phyloP scores from a whole-genome alignment of 2,329 filamentous ascomycete species.

The Nemania diffusa region DNA sequence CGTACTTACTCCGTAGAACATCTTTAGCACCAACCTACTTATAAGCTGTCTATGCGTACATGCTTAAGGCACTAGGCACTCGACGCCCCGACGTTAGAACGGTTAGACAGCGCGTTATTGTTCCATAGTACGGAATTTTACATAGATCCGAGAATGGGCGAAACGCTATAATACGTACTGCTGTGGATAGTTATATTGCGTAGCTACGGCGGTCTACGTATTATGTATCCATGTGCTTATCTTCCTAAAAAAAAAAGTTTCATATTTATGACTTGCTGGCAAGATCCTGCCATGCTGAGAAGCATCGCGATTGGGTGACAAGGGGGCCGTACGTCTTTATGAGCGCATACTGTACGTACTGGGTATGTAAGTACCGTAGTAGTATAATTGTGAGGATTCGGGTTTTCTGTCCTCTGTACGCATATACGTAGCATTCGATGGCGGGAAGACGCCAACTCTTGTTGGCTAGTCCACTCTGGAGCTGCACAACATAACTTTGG shows the following conservation, averaged over 20 bases:
- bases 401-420: not conserved
- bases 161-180: not conserved
- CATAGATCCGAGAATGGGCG: not conserved
- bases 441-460: conserved; percentile 16
- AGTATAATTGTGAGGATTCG: not conserved
- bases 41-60: too few relatives aligned
- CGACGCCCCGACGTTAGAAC: not conserved
- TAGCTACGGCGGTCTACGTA: not conserved
- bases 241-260: not conserved
- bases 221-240: not conserved
- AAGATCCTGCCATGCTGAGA: not conserved
- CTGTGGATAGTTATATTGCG: not conserved
- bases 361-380: too few relatives aligned
- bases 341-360: too few relatives aligned
- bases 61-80: not conserved
- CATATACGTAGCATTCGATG: conserved; percentile 2
- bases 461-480: conserved; percentile 20
- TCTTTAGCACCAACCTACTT: too few relatives aligned
- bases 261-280: not conserved
- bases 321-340: too few relatives aligned
- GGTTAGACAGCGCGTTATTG: not conserved
- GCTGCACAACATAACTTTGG: conserved; percentile 33
- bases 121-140: not conserved
- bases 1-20: too few relatives aligned
- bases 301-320: not conserved